Evolutionary conservation across 805 yeast species (phyloP), one percentile per base, ranked within the genome.

Genomic region (Candida anglica): DNA sequence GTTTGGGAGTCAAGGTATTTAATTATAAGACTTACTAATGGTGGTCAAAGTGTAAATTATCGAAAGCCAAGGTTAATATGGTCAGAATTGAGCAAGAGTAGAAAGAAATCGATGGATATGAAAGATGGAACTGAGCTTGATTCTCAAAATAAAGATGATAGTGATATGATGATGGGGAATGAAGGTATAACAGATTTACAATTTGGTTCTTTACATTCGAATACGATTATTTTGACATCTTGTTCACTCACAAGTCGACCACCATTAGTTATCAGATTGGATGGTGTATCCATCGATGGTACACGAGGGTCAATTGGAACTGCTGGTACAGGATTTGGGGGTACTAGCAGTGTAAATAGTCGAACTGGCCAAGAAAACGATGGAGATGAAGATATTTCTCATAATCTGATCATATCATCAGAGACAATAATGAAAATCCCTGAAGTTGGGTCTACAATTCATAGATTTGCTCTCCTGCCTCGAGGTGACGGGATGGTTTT

Each of bases 151-250:
- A 35, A 32, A 4, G 50, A 41, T 19, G 48, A 46, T 3, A 50
- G 48, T 19, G 49, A 53, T 19, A 40, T 56, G 27, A 60, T 61
- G 67, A 60, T 83, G 44, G 94, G 86, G 40, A 77, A 86, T 37
- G 97, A 89, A 52, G 97, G 97, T 2, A 86, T 91, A 24, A 91
- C 98, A 0, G 85, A 80, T 41, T 60, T 86, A 5, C 73, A 74
- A 36, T 83, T 88, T 53, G 70, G 71, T 2, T 42, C 48, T 10
- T 47, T 52, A 5, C 40, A 32, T 33, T 52, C 70, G 16, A 65
- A 66, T 40, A 56, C 67, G 6, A 41, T 66, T 5, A 39, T 66
- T 6, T 34, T 66, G n/a, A 51, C 71, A 0, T 57, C 64, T 14
- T 62, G 69, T 26, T 58, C 69, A 7, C 49, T 66, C 30, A 58